Evolutionary conservation across 176 grass and related monocot species (phyloP), one percentile per base, ranked within the genome.

Genomic region (Triticum turgidum): DNA sequence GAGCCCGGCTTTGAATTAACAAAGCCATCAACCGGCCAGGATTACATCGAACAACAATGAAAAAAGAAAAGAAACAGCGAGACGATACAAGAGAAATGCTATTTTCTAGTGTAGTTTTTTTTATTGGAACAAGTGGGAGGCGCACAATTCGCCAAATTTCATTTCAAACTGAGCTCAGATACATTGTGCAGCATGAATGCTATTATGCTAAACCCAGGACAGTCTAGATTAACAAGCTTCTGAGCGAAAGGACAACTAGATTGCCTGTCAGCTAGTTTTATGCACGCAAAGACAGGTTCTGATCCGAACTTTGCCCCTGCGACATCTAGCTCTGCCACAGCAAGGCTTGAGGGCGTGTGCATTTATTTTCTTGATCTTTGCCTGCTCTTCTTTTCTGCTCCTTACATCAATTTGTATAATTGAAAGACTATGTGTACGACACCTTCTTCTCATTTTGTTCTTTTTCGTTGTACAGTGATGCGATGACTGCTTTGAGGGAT

Each of bases 381-480:
- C 27, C 13, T 85, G 10, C 22, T 24, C 49, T 39, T 51, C 49
- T 82, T 68, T 56, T 4, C 32, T 79, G 65, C 62, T 5, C 24
- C 45, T 22, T 66, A 9, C 12, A 69, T 35, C 41, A 20, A 34
- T 32, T 72, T 44, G 2, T 30, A 41, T 78, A 32, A 6, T 30
- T 76, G 62, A 80, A 66, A n/a, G 25, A 76, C 41, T 11, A 41
- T 67, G 35, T 29, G 13, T 63, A 63, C 84, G 73, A 62, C 47
- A 27, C 63, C 79, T 82, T 21, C 76, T 78, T 69, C 29, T 85
- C 56, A 85, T 41, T 12, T 2, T 61, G 33, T 37, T 77, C 3
- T 67, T 4, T 86, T 61, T 61, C 2, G 49, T 71, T 51, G n/a
- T 72, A 82, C 80, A 90, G 84, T 20, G 84, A 82, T 79, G 80